phyloP scores from a whole-genome alignment of 257 asterid genomes.

The Ballota nigra region DNA sequence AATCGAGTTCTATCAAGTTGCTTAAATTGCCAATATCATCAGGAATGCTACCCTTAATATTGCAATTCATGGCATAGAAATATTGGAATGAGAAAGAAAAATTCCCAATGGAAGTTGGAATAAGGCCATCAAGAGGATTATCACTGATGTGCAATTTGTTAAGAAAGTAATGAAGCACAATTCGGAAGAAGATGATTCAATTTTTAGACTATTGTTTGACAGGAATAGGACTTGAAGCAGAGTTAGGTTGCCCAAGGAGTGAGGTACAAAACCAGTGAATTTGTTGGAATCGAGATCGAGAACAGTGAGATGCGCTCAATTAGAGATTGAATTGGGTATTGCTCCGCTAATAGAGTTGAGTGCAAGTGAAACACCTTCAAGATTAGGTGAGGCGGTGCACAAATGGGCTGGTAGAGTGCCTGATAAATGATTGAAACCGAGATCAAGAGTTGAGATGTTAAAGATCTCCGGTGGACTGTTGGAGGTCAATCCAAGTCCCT shows the following conservation, averaged over 20 bases:
- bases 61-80: background rate
- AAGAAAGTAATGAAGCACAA: conserved; percentile 28
- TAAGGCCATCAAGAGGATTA: conserved; percentile 9
- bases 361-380: background rate
- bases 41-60: background rate
- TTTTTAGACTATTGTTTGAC: conserved; percentile 3
- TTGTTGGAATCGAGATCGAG: background rate
- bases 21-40: conserved; percentile 6
- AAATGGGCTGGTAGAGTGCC: conserved; percentile 25
- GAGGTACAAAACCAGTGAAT: conserved; percentile 30
- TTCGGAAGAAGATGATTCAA: background rate
- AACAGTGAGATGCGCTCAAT: conserved; percentile 19
- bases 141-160: conserved; percentile 15
- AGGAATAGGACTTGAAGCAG: conserved; percentile 3
- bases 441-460: conserved; percentile 6
- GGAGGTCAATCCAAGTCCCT: background rate
- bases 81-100: conserved; percentile 14
- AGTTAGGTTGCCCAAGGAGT: conserved; percentile 21
- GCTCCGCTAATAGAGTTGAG: background rate
- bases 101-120: conserved; percentile 33
- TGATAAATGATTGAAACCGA: background rate
- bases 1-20: background rate
- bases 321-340: conserved; percentile 28
- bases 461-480: background rate
- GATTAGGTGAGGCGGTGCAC: background rate